phyloP scores from a whole-genome alignment of 805 yeast genomes.

The Suhomyces pyralidae region DNA sequence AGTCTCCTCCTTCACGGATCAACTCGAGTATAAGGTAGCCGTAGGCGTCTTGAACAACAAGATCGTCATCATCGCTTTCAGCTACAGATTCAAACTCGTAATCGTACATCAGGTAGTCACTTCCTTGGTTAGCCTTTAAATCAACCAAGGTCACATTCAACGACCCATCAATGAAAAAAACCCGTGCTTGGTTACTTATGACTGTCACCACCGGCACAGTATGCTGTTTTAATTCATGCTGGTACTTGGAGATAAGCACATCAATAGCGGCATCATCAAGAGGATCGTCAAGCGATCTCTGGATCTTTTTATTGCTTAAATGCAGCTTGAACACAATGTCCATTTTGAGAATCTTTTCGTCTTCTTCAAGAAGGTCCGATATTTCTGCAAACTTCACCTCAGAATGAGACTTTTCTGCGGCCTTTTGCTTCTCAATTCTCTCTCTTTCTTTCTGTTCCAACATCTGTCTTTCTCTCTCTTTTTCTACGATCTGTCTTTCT shows the following conservation, averaged over 20 bases:
- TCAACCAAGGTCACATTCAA: slow-evolving; percentile 38
- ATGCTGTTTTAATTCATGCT: slow-evolving; percentile 17
- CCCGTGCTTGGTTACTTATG: slow-evolving; percentile 39
- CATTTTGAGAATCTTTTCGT: slow-evolving; percentile 41
- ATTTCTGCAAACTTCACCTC: slow-evolving; percentile 33
- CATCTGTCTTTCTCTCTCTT: background rate
- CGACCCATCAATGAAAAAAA: slow-evolving; percentile 35
- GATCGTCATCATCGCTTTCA: slow-evolving; percentile 14
- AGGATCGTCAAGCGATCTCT: slow-evolving; percentile 16
- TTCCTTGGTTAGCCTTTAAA: slow-evolving; percentile 39
- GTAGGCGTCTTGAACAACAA: slow-evolving; percentile 36
- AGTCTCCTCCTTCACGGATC: slow-evolving; percentile 48
- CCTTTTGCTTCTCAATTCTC: background rate
- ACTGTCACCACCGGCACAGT: slow-evolving; percentile 36
- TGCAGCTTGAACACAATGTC: slow-evolving; percentile 38
- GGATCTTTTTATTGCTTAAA: slow-evolving; percentile 22
- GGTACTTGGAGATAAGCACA: slow-evolving; percentile 23
- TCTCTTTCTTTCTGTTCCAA: background rate
- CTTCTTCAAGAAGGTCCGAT: slow-evolving; percentile 25
- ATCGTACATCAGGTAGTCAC: slow-evolving; percentile 71
- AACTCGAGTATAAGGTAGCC: slow-evolving; percentile 69
- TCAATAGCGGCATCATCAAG: slow-evolving; percentile 34
- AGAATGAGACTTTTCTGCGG: background rate
- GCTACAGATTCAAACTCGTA: slow-evolving; percentile 55
- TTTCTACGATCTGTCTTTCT: background rate